Evolutionary conservation across 2,329 filamentous ascomycete genomes (phyloP), one percentile per base, ranked within the genome.

Genomic region (Canariomyces notabilis): DNA sequence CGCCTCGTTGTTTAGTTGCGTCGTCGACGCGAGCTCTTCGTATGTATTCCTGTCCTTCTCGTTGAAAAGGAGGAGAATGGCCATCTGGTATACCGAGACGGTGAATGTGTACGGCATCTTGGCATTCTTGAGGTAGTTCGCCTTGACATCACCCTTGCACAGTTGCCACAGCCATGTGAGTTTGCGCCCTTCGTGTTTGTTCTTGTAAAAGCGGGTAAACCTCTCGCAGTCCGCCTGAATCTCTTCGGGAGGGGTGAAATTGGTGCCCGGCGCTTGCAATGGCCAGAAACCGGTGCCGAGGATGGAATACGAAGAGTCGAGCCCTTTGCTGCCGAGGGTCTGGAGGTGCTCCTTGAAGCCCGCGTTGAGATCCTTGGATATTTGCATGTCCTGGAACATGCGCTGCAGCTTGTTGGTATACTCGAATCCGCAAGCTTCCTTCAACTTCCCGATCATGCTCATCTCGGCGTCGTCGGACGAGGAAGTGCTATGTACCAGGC

Each of bases 381-480:
- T 95, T 66, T 98, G 93, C 75, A 98, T 96, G 63, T 98, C 93
- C 66, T 97, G 91, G 79, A 97, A 98, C 93, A 98, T 98, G 62
- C 94, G 89, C 72, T 97, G 91, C 37, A 98, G 79, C 73, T 97
- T 97, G 76, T 97, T 98, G 57, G 93, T 98, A 70, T 98, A 98
- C 67, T 98, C 93, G 58, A 96, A 98, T 60, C 93, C 93, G 62
- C 93, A 97, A 0, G 93, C 91, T 64, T 98, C 93, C 73, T 98
- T 98, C 56, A 98, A 76, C 71, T 97, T 98, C 73, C 87, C 90
- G 67, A 98, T 98, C 93, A 98, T 98, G 71, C 89, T 96, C 0
- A 89, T 96, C 73, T 98, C 93, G 1, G 93, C 91, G 68, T 98
- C 93, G 57, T 95, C 90, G 2, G 90, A 96, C 3, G 93, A 93